These are phyloP conservation scores for Juglanconis juglandina DNA, from an alignment of 2,329 filamentous ascomycete genomes.

Conservation along the genomic window DNA sequence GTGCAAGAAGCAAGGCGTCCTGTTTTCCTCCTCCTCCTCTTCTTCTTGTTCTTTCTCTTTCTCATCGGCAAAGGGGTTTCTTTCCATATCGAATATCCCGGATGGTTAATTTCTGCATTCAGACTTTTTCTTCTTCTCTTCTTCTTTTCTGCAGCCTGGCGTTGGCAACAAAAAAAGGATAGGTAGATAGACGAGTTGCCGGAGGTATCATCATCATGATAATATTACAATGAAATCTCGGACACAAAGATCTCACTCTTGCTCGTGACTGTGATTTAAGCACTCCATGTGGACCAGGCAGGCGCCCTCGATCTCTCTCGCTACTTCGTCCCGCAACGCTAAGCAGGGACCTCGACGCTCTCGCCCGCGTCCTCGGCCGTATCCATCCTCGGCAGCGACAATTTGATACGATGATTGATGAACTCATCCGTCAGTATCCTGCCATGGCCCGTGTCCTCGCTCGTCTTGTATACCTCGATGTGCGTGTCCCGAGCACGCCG, in stretches of 20 bases:
- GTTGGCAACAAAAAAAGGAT: slow-evolving; percentile 3
- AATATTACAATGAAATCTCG: background rate
- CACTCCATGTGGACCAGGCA: no score
- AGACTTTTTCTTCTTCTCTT: background rate
- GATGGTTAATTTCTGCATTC: background rate
- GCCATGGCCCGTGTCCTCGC: slow-evolving; percentile 68
- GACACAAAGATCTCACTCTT: background rate
- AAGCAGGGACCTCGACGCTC: background rate
- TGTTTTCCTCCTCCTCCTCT: background rate
- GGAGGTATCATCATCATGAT: slow-evolving; percentile 2
- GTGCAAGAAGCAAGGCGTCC: background rate
- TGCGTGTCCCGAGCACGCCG: slow-evolving; percentile 57
- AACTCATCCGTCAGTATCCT: slow-evolving; percentile 75
- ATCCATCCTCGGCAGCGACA: slow-evolving; percentile 31
- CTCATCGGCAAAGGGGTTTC: background rate
- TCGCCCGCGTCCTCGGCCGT: background rate
- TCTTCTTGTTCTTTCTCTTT: background rate
- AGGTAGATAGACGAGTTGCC: slow-evolving; percentile 9
- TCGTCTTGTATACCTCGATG: slow-evolving; percentile 72
- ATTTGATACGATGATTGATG: slow-evolving; percentile 66
- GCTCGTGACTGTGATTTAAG: background rate
- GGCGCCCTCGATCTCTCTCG: background rate
- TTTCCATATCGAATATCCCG: background rate
- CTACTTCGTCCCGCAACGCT: background rate
- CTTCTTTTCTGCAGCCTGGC: slow-evolving; percentile 12